Conservation (phyloP, 768 basidiomycete genomes). For the Panellus pusillus region DNA sequence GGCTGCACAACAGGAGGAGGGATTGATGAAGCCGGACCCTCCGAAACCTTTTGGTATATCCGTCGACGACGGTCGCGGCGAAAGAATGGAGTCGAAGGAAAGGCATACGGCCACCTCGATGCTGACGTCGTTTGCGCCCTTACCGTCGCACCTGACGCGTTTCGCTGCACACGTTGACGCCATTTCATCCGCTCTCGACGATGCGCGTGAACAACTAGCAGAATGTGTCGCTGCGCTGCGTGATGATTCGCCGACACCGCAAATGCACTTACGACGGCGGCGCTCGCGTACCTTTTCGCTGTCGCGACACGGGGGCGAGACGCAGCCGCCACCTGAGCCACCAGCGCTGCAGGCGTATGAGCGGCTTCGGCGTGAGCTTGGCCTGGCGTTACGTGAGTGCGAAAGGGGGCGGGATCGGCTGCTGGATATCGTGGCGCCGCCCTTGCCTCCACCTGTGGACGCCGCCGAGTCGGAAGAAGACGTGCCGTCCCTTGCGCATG, state of each 20-base stretch:
- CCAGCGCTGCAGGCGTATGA: conserved; percentile 73
- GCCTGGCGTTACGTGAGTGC: conserved; percentile 76
- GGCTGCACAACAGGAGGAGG: conserved; percentile 50
- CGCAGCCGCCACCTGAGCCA: conserved; percentile 31
- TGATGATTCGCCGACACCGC: conserved; percentile 26
- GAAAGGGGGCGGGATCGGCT: conserved; percentile 74
- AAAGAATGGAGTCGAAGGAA: conserved; percentile 23
- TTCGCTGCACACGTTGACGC: conserved; percentile 76
- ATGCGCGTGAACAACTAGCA: conserved; percentile 67
- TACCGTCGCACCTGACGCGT: conserved; percentile 65
- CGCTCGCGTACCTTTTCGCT: conserved; percentile 21
- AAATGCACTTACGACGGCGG: conserved; percentile 17
- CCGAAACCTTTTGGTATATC: conserved; percentile 4
- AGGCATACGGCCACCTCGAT: conserved; percentile 10
- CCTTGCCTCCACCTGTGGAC: conserved; percentile 29
- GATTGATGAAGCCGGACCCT: conserved; percentile 51
- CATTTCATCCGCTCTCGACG: conserved; percentile 65
- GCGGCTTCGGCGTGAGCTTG: conserved; percentile 71
- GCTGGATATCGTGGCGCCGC: conserved; percentile 55
- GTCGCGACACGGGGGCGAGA: not conserved
- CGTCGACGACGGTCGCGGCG: not conserved
- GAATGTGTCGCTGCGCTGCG: conserved; percentile 61
- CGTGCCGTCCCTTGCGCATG: conserved; percentile 54
- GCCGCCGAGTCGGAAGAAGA: conserved; percentile 42
- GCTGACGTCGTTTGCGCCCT: conserved; percentile 64